Evolutionary conservation across 1,139 yeast species (phyloP).

Genomic region (Diutina siamensis): DNA sequence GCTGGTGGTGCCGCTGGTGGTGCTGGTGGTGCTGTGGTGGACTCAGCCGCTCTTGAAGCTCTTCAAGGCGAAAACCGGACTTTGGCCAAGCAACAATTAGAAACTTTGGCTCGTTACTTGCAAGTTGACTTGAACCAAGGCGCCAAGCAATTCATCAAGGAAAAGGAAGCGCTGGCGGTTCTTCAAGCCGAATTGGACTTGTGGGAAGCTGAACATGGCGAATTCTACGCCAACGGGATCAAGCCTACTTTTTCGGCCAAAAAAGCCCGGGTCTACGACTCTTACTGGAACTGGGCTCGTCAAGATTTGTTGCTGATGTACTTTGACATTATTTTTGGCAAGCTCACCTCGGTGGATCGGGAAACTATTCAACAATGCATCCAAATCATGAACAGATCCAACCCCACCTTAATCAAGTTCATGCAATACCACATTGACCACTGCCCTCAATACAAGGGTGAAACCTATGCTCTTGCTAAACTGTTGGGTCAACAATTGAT

Average conservation of each 20-base stretch:
- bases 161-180: constrained; percentile 74
- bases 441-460: constrained; percentile 83
- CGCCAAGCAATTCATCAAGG: constrained; percentile 74
- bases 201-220: constrained; percentile 94
- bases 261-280: constrained; percentile 93
- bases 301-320: constrained; percentile 92
- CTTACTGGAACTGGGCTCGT: constrained; percentile 99
- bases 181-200: constrained; percentile 86
- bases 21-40: constrained; percentile 82
- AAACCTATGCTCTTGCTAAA: constrained; percentile 78
- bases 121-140: constrained; percentile 88
- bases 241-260: constrained; percentile 81
- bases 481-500: constrained; percentile 85
- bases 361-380: constrained; percentile 95
- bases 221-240: constrained; percentile 84
- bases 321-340: constrained; percentile 92
- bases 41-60: constrained; percentile 93
- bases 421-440: constrained; percentile 97
- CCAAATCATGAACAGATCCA: constrained; percentile 94
- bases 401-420: constrained; percentile 84
- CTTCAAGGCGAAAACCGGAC: constrained; percentile 81
- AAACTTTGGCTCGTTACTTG: constrained; percentile 88
- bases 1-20: constrained; percentile 38
- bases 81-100: constrained; percentile 91
- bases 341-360: constrained; percentile 79